Evolutionary conservation across 257 asterid genomes (phyloP), one percentile per base, ranked within the genome.

Genomic region (Gentiana macrophylla): DNA sequence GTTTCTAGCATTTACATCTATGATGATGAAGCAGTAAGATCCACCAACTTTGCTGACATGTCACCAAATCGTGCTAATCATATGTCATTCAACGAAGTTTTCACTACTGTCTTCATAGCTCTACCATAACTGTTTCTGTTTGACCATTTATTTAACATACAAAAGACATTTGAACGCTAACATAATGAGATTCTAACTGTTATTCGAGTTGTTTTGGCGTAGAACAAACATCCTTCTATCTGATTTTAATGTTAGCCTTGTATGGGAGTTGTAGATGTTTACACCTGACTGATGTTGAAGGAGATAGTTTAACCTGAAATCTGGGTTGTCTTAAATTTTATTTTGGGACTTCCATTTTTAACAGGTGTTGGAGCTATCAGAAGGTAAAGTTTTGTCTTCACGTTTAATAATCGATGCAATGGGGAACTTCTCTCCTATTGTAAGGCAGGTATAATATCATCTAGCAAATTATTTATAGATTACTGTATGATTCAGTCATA

Each of bases 341-440:
- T 46, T 44, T 55, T 44, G 37, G 32, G 53, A 46, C 15, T 5
- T 56, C 54, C 43, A 51, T 7, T 55, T 57, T 45, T 62, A 7
- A 15, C 83, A 91, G 98, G 92, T 74, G 37, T 60, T 87, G 67
- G 73, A 82, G 69, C 77, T 87, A 50, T 72, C 75, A 32, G 92
- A 84, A 58, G 95, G 87, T 13, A 91, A 76, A 76, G 57, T 79
- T 70, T 67, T 91, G 49, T 74, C 81, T n/a, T 71, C 98, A 3
- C 83, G 78, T 64, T 89, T 91, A 62, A 46, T 91, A 65, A 76
- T 91, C 69, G 98, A 91, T 75, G 96, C 98, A 50, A 91, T 91
- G 98, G 98, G 98, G 44, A 91, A 91, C 72, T 91, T 91, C 77
- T 91, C 98, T 56, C 98, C 98, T 3, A 74, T 91, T 41, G 98